Percentiles rank a stretch among this genome's conserved stretches.
These are phyloP conservation scores for Apophysomyces variabilis DNA, from an alignment of 371 early-diverging fungal species.

Conservation along the genomic window DNA sequence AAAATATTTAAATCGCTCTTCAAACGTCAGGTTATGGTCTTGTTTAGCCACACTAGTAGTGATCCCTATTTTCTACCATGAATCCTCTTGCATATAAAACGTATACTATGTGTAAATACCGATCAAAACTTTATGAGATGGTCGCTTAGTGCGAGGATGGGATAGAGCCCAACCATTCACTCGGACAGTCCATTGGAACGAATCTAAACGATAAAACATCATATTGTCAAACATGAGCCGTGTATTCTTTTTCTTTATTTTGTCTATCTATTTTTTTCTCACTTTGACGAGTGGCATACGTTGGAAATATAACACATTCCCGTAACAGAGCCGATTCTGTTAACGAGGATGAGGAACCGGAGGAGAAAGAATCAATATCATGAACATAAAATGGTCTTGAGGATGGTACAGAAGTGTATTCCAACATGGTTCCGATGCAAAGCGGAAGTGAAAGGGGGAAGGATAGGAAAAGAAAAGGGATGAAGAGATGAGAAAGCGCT, in stretches of 20 bases:
- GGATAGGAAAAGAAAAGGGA: not conserved
- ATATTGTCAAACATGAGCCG: conserved; percentile 11
- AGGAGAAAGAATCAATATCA: not conserved
- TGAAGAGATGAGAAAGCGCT: not conserved
- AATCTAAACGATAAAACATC: conserved; percentile 18
- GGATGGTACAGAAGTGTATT: not conserved
- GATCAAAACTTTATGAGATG: conserved; percentile 40
- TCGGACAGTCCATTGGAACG: conserved; percentile 38
- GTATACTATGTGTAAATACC: conserved; percentile 26
- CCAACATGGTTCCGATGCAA: not conserved
- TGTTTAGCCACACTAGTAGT: conserved; percentile 41
- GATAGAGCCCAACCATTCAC: conserved; percentile 50
- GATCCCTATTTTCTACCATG: conserved; percentile 25
- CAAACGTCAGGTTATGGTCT: conserved; percentile 39
- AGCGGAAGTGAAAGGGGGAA: not conserved
- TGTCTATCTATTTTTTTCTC: conserved; percentile 2
- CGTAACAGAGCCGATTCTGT: conserved; percentile 6
- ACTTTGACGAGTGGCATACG: conserved; percentile 28
- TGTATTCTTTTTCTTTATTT: not conserved
- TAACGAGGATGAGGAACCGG: not conserved
- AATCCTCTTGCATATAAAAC: not conserved
- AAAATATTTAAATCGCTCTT: conserved; percentile 50
- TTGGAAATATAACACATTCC: conserved; percentile 29
- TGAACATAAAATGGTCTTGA: not conserved
- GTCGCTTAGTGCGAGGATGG: conserved; percentile 27